Evolutionary conservation across 2,329 filamentous ascomycete species (phyloP).

Genomic region (Paracamarosporium sp.): DNA sequence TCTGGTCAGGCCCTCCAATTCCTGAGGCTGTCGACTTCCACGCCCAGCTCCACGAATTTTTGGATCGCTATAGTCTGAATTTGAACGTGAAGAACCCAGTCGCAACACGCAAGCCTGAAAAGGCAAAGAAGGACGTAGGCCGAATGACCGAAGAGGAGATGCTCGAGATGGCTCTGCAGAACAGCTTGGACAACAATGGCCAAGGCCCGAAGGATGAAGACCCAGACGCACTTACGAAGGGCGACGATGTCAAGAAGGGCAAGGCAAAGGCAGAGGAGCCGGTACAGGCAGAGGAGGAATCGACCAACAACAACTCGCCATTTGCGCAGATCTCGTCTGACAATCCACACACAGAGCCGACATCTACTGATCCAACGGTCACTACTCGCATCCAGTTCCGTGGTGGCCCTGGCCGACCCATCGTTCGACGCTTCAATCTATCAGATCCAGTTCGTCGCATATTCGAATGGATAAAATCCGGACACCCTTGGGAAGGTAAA

Average conservation of each 20-base stretch:
- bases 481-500: slow-evolving; percentile 80
- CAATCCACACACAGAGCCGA: slow-evolving; percentile 78
- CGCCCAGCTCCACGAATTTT: slow-evolving; percentile 90
- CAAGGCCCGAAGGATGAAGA: slow-evolving; percentile 69
- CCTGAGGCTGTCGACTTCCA: slow-evolving; percentile 81
- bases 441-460: slow-evolving; percentile 80
- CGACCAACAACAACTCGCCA: slow-evolving; percentile 44
- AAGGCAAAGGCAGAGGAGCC: slow-evolving; percentile 45
- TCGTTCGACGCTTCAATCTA: slow-evolving; percentile 84
- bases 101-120: slow-evolving; percentile 75
- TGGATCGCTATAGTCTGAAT: slow-evolving; percentile 94
- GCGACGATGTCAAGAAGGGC: slow-evolving; percentile 61
- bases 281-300: slow-evolving; percentile 31
- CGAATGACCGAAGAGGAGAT: slow-evolving; percentile 97
- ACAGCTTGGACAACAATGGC: slow-evolving; percentile 75
- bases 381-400: slow-evolving; percentile 89
- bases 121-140: slow-evolving; percentile 75
- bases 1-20: slow-evolving; percentile 87
- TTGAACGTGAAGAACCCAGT: slow-evolving; percentile 92
- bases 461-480: slow-evolving; percentile 95
- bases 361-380: slow-evolving; percentile 67
- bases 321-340: slow-evolving; percentile 77
- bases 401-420: slow-evolving; percentile 74
- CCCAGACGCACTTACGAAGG: slow-evolving; percentile 86
- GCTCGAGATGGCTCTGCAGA: slow-evolving; percentile 90